Evolutionary conservation across 2,329 filamentous ascomycete genomes (phyloP).

Genomic region (Fusarium floridanum): DNA sequence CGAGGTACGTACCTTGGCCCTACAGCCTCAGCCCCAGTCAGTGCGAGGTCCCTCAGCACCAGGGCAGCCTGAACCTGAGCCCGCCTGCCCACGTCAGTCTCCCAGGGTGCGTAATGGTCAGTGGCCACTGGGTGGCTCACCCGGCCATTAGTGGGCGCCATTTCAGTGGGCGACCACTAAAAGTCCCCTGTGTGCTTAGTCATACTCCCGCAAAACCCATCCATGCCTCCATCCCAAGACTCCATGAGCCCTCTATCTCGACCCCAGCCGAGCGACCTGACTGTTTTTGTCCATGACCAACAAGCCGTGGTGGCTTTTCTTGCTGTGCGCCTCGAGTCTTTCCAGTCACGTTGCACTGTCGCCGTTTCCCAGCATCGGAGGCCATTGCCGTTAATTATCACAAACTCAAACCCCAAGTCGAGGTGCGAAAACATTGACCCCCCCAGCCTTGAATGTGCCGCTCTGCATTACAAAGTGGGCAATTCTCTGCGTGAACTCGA

Average conservation of each 20-base stretch:
- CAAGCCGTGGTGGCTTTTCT: constrained; percentile 28
- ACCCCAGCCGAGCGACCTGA: constrained; percentile 33
- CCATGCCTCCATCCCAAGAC: constrained; percentile 43
- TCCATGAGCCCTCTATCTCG: constrained; percentile 46
- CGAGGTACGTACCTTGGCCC: constrained; percentile 32
- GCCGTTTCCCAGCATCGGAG: constrained; percentile 27
- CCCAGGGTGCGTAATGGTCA: constrained; percentile 40
- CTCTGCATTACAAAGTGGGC: constrained; percentile 30
- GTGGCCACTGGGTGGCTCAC: constrained; percentile 3
- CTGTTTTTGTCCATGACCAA: constrained; percentile 39
- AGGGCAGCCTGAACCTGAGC: background rate
- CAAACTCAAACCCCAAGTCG: constrained; percentile 14
- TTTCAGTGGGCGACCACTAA: constrained; percentile 31
- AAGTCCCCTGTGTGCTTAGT: constrained; percentile 24
- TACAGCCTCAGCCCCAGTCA: background rate
- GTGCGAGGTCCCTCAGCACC: background rate
- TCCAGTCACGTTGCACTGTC: constrained; percentile 25
- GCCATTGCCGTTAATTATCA: constrained; percentile 36
- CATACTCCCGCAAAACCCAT: constrained; percentile 40
- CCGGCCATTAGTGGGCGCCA: constrained; percentile 20
- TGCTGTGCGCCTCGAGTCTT: constrained; percentile 35
- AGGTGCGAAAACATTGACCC: constrained; percentile 37
- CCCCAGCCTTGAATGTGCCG: constrained; percentile 29
- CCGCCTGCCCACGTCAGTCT: constrained; percentile 34
- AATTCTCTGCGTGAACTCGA: constrained; percentile 35